Percentiles rank a stretch among this genome's conserved stretches.
Evolutionary conservation across 169 alveolate genomes (phyloP).

Genomic region (Perkinsus chesapeaki): DNA sequence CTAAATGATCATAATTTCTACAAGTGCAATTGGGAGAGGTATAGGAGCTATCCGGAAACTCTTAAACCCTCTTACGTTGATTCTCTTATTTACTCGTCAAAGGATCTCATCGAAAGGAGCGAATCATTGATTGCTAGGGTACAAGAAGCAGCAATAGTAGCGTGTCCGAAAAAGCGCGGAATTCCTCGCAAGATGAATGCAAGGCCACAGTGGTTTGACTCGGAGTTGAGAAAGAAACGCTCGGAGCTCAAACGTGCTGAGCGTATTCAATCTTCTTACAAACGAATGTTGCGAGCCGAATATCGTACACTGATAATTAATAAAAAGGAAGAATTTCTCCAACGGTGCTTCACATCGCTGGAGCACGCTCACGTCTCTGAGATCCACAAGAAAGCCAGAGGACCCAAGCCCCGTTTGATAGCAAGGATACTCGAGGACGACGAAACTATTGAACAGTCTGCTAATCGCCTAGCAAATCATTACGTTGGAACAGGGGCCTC

Average conservation of each 20-base stretch:
- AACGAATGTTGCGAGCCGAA: neutral
- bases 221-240: neutral
- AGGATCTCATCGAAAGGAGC: neutral
- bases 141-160: neutral
- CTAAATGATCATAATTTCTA: neutral
- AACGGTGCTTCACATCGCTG: neutral
- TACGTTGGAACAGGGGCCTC: neutral
- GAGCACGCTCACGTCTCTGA: neutral
- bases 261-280: neutral
- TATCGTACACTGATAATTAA: neutral
- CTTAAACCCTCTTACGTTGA: neutral
- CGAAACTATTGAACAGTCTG: neutral
- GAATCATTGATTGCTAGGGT: neutral
- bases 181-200: neutral
- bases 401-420: neutral
- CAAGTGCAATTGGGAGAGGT: neutral
- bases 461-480: neutral
- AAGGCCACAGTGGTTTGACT: neutral
- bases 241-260: neutral
- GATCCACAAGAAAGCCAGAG: neutral
- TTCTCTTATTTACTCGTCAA: neutral
- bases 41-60: neutral
- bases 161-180: neutral
- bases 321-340: neutral
- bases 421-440: neutral